These are phyloP conservation scores for Microdochium paspali DNA, from an alignment of 2,329 filamentous ascomycete genomes.

Conservation along the genomic window DNA sequence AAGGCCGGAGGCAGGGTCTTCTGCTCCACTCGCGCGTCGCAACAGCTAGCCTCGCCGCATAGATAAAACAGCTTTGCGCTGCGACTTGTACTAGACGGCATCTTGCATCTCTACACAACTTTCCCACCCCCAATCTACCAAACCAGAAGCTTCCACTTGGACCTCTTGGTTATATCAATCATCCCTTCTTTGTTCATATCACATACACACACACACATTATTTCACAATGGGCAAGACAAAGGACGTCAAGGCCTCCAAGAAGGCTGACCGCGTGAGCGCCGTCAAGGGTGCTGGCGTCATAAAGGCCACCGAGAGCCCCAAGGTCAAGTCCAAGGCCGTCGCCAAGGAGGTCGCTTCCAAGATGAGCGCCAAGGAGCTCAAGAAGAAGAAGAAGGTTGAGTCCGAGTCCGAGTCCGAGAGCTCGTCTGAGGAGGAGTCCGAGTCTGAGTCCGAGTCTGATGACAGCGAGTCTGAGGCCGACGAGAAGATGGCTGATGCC, in stretches of 20 bases:
- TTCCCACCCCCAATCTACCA: not conserved
- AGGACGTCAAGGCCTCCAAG: conserved; percentile 47
- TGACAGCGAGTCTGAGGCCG: conserved; percentile 7
- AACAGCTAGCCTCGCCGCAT: not conserved
- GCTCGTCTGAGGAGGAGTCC: conserved; percentile 15
- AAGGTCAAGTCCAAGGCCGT: conserved; percentile 59
- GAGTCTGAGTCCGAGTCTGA: conserved; percentile 16
- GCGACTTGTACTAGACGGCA: conserved; percentile 1
- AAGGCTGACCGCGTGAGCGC: conserved; percentile 41
- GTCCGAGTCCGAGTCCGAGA: conserved; percentile 25
- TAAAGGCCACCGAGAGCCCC: conserved; percentile 56
- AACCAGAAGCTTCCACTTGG: not conserved
- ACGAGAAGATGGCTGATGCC: conserved; percentile 11
- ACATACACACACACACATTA: conserved; percentile 8
- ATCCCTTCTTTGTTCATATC: conserved; percentile 5
- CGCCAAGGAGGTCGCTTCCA: conserved; percentile 49
- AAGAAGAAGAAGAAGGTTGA: conserved; percentile 29
- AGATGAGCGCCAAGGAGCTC: conserved; percentile 23
- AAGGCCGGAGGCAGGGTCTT: not conserved
- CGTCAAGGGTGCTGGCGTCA: conserved; percentile 58
- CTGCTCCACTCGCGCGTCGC: not conserved
- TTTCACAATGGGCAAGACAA: conserved; percentile 52
- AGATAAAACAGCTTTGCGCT: not conserved
- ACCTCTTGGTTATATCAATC: conserved; percentile 1
- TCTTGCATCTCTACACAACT: conserved; percentile 4